These are phyloP conservation scores for Hyaloperonospora arabidopsidis DNA, from an alignment of 352 stramenopile genomes.

Conservation along the genomic window DNA sequence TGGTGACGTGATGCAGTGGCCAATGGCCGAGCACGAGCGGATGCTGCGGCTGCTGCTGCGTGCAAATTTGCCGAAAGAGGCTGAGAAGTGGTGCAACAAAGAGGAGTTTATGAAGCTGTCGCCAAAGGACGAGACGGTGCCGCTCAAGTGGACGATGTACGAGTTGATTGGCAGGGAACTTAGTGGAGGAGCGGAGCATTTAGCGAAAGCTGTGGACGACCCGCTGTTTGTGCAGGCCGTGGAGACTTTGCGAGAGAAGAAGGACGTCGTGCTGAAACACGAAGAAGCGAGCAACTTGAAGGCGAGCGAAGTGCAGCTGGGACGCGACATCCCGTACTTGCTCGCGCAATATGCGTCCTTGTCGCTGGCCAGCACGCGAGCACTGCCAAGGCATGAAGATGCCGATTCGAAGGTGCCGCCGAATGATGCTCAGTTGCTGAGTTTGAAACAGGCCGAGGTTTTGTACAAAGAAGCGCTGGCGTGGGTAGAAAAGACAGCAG, in stretches of 20 bases:
- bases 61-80: constrained; percentile 37
- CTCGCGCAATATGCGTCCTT: constrained; percentile 63
- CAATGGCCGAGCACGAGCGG: constrained; percentile 57
- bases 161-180: constrained; percentile 52
- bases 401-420: constrained; percentile 21
- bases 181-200: constrained; percentile 27
- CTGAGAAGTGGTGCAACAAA: constrained; percentile 49
- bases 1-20: constrained; percentile 67
- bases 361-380: constrained; percentile 39
- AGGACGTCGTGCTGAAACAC: constrained; percentile 50
- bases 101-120: constrained; percentile 44
- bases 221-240: constrained; percentile 51
- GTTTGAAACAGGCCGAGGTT: constrained; percentile 56
- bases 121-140: constrained; percentile 51
- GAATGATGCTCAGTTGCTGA: constrained; percentile 35
- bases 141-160: constrained; percentile 67
- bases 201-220: constrained; percentile 41
- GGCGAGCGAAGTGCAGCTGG: constrained; percentile 42
- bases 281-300: constrained; percentile 33
- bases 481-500: constrained; percentile 47
- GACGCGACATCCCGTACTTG: constrained; percentile 62
- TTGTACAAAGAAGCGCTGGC: constrained; percentile 59
- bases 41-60: constrained; percentile 57
- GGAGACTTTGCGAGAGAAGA: constrained; percentile 53
- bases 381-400: constrained; percentile 22